Evolutionary conservation across 352 stramenopile genomes (phyloP), one percentile per base, ranked within the genome.

Genomic region (Phytophthora kernoviae): DNA sequence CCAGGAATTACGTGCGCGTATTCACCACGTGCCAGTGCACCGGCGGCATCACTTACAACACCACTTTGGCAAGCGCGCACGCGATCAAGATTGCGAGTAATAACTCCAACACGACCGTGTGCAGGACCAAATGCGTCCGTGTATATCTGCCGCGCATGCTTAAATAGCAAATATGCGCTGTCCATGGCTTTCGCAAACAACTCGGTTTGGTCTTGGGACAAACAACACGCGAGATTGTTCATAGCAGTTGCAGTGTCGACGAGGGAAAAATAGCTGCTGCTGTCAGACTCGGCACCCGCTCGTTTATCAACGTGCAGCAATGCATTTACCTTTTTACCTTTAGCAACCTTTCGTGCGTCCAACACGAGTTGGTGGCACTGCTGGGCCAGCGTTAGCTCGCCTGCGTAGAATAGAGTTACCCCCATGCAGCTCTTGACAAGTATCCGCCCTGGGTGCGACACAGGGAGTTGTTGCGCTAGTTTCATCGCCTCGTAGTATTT

Each of bases 151-250:
- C 70, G 69, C 5, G 72, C 69, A 8, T 73, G 70, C 36, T 84
- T 83, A 46, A 90, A 69, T n/a, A 85, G 50, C 34, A 90, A 42
- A 46, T 80, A 89, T 6, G 84, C 77, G 14, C 73, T 74, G 43
- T 87, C 78, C 20, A 90, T 52, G 4, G 67, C 54, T 8, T 61
- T 67, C 4, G 61, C 55, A 3, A 57, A 54, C 5, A 46, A 43
- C 17, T 73, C 64, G 15, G 75, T 72, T 7, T 68, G 46, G 24
- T 89, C 73, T 54, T 88, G 77, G 22, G 77, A 86, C 9, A 87
- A 43, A 41, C 83, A 93, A 44, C 83, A 91, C 7, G 77, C 81
- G 18, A 91, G 56, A 42, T 90, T 93, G 67, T 88, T 91, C 72
- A 93, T 84, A 11, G 78, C 63, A 4, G 82, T 90, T 8, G 83